A percentile compares a stretch with the other conserved stretches of the same genome.
phyloP scores from a whole-genome alignment of 805 yeast species.

The Ogataea parapolymorpha region DNA sequence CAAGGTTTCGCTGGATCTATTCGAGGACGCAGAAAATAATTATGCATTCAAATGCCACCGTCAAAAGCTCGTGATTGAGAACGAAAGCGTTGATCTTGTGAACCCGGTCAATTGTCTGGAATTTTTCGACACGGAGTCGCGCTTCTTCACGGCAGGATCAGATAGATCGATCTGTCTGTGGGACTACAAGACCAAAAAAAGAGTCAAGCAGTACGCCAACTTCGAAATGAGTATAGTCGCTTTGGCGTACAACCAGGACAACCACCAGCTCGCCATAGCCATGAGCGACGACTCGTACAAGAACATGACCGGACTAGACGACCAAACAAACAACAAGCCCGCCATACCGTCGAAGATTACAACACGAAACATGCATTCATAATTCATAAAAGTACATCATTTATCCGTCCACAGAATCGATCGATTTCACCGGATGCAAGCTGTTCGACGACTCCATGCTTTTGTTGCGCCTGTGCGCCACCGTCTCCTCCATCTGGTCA shows the following conservation, averaged over 20 bases:
- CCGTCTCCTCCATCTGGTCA: conserved; percentile 1
- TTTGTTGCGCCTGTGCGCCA: conserved; percentile 7
- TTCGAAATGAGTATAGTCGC: conserved; percentile 22
- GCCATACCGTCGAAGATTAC: conserved; percentile 17
- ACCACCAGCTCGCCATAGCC: conserved; percentile 33
- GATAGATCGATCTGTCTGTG: conserved; percentile 32
- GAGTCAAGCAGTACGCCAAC: conserved; percentile 25
- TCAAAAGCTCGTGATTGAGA: conserved; percentile 19
- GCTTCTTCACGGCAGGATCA: conserved; percentile 29
- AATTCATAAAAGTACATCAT: conserved; percentile 7
- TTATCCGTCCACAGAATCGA: conserved; percentile 13
- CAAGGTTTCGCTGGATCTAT: conserved; percentile 70
- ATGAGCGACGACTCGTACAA: conserved; percentile 43
- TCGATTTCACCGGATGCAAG: conserved; percentile 8
- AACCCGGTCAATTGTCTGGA: conserved; percentile 25
- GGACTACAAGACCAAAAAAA: conserved; percentile 30
- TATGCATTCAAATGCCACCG: conserved; percentile 87
- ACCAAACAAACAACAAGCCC: conserved; percentile 19
- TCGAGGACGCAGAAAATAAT: conserved; percentile 35
- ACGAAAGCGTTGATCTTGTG: conserved; percentile 19
- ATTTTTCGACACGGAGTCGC: conserved; percentile 13
- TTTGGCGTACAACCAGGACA: conserved; percentile 13
- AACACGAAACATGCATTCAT: conserved; percentile 12
- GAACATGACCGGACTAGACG: conserved; percentile 23
- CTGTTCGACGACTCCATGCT: conserved; percentile 13